phyloP scores from a whole-genome alignment of 805 yeast species.

The Candida orba region DNA sequence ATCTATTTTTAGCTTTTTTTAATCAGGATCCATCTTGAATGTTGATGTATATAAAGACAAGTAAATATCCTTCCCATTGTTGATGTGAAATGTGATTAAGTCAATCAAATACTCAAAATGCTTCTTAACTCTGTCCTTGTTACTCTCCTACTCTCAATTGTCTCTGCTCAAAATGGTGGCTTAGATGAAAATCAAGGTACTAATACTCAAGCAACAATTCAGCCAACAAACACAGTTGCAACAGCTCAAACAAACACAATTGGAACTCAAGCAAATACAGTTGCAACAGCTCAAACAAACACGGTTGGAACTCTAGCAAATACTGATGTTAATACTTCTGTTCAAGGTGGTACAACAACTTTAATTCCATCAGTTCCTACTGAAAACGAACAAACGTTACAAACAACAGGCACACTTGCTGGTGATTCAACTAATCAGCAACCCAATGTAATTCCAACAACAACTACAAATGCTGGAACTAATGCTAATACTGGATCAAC shows the following conservation, averaged over 20 bases:
- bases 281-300: background rate
- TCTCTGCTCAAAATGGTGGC: constrained; percentile 7
- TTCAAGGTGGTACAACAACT: background rate
- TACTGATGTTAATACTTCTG: background rate
- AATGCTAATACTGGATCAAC: background rate
- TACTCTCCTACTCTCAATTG: constrained; percentile 2
- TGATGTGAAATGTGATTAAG: too few relatives aligned
- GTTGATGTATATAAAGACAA: background rate
- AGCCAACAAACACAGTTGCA: background rate
- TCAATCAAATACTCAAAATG: background rate
- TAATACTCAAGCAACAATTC: background rate
- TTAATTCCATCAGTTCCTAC: too few relatives aligned
- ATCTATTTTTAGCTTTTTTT: too few relatives aligned
- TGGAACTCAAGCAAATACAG: background rate
- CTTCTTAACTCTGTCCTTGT: constrained; percentile 1
- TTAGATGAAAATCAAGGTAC: constrained; percentile 1
- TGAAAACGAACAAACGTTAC: too few relatives aligned
- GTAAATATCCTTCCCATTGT: too few relatives aligned
- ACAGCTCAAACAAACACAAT: background rate
- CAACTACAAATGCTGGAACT: background rate
- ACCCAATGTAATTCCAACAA: background rate
- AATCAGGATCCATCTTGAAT: too few relatives aligned
- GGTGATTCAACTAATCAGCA: background rate
- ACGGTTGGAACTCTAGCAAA: background rate
- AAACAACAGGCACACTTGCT: too few relatives aligned